Percentiles rank a stretch among this genome's conserved stretches.
phyloP scores from a whole-genome alignment of 1,139 yeast genomes.

The Suzukiozyma palmioleophila region DNA sequence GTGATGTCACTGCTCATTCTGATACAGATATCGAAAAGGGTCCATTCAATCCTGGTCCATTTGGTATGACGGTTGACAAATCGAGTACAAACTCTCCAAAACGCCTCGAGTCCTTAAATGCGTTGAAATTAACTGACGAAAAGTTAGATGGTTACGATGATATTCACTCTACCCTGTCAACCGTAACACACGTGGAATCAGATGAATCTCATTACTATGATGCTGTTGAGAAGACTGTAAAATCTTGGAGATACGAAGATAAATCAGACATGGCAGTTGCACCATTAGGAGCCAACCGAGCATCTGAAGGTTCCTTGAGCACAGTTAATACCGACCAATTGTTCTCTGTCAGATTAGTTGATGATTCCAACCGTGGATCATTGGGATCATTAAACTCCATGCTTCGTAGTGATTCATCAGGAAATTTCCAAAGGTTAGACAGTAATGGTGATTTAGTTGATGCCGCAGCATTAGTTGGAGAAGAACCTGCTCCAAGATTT shows the following conservation, averaged over 20 bases:
- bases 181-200: constrained; percentile 36
- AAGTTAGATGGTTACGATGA: constrained; percentile 10
- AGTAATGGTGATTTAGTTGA: constrained; percentile 52
- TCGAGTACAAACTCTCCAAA: constrained; percentile 29
- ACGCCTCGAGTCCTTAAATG: constrained; percentile 48
- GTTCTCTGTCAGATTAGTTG: constrained; percentile 73
- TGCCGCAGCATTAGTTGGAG: constrained; percentile 1
- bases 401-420: constrained; percentile 32
- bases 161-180: constrained; percentile 25
- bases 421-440: constrained; percentile 49
- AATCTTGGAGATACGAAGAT: constrained; percentile 72
- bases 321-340: constrained; percentile 86
- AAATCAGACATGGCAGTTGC: constrained; percentile 23
- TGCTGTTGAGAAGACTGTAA: constrained; percentile 40
- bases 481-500: constrained; percentile 10
- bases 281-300: constrained; percentile 21
- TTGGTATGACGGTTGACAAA: constrained; percentile 7
- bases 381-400: constrained; percentile 26
- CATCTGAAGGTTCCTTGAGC: constrained; percentile 68
- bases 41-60: background rate
- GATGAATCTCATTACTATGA: constrained; percentile 26
- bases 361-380: constrained; percentile 46
- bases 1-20: constrained; percentile 24
- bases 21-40: constrained; percentile 14
- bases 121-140: constrained; percentile 38